Evolutionary conservation across 345 rosid genomes (phyloP), one percentile per base, ranked within the genome.

Genomic region (Populus davidiana): DNA sequence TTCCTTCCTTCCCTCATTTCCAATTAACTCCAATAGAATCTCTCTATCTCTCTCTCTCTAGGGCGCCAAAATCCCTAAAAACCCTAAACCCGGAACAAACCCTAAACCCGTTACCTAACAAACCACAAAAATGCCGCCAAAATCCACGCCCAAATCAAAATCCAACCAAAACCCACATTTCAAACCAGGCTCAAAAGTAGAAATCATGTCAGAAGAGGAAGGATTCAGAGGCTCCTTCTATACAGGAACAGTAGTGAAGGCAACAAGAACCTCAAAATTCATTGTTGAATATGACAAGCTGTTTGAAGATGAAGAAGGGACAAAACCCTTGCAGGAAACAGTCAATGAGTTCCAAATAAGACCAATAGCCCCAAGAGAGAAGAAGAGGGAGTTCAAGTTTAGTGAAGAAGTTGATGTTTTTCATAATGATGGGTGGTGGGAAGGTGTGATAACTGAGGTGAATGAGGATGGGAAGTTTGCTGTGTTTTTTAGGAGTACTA

Each of bases 361-460:
- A 73, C 89, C 88, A 0, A 43, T 74, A 78, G 83, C 93, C 5
- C 97, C 95, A 23, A 74, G 79, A 70, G 98, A 93, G 83, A 82
- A 76, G 70, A 77, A 64, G 38, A 77, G 86, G 80, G 77, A 68
- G 4, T 87, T 90, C 61, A 76, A 41, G 77, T 74, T 87, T 39
- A 84, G 91, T 9, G 92, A 89, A 4, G 89, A 87, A 12, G 99
- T 94, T 12, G 94, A 94, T 33, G 96, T 96, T 0, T 87, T n/a
- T 66, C 63, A 83, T 71, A 86, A 82, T 39, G 98, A 91, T 17
- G 99, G 97, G 31, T 93, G 99, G 99, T 91, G 99, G 98, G 98
- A 93, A 78, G 99, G 99, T 10, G 79, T 36, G 23, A 88, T 93
- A 17, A 87, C 92, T 23, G 85, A 86, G 79, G 93, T 81, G 71